Evolutionary conservation across 2,329 filamentous ascomycete species (phyloP).

Genomic region (Aureobasidium vineae): DNA sequence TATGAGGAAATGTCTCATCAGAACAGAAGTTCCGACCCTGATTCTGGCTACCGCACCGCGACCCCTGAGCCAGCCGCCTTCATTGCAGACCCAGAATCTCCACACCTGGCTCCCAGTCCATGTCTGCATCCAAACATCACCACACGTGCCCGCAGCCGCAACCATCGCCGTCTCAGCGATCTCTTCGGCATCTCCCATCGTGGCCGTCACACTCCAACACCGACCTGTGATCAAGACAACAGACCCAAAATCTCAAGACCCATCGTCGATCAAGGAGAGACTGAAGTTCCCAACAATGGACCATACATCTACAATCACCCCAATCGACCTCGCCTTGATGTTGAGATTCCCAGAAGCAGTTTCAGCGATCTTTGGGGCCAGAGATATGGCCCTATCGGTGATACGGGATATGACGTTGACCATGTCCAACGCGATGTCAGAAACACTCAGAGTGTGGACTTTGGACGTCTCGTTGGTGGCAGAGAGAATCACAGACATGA

Average conservation of each 20-base stretch:
- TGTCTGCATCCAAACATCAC: slow-evolving; percentile 2
- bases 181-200: slow-evolving; percentile 6
- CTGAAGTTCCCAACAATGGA: neutral
- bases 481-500: neutral
- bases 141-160: neutral
- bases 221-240: neutral
- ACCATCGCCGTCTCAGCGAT: neutral
- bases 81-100: slow-evolving; percentile 3
- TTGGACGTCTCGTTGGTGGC: neutral
- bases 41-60: neutral
- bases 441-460: neutral
- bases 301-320: slow-evolving; percentile 19
- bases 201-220: neutral
- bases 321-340: slow-evolving; percentile 1
- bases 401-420: neutral
- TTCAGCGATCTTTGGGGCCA: slow-evolving; percentile 25
- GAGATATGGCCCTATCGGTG: slow-evolving; percentile 11
- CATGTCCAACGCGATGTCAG: neutral
- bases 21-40: neutral
- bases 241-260: slow-evolving; percentile 14
- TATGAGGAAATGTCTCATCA: slow-evolving; percentile 1
- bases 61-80: slow-evolving; percentile 1
- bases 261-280: slow-evolving; percentile 10
- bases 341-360: slow-evolving; percentile 19
- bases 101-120: neutral